Conservation (phyloP, 129 eudicot genomes). For the Flaveria ramosissima region DNA sequence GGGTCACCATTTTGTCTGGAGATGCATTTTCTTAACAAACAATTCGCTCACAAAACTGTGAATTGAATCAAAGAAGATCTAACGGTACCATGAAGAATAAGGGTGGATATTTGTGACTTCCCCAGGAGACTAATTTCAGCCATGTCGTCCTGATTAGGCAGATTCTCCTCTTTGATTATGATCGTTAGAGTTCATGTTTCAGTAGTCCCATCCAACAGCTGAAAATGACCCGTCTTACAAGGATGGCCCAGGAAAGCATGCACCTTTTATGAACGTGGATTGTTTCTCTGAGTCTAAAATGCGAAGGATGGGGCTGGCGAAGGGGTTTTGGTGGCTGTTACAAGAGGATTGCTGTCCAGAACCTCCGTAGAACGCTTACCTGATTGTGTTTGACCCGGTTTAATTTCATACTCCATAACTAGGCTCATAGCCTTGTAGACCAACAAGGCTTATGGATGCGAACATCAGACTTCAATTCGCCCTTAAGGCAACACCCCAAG, state of each 20-base stretch:
- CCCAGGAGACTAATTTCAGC: not conserved
- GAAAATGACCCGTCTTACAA: not conserved
- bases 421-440: not conserved
- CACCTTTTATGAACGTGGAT: not conserved
- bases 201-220: not conserved
- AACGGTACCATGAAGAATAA: not conserved
- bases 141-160: not conserved
- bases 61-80: too few relatives aligned
- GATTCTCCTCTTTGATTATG: not conserved
- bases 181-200: not conserved
- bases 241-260: not conserved
- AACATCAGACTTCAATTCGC: not conserved
- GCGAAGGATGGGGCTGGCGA: not conserved
- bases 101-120: not conserved
- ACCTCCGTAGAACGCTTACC: not conserved
- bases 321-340: not conserved
- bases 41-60: too few relatives aligned
- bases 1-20: not conserved
- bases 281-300: not conserved
- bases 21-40: not conserved
- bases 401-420: not conserved
- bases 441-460: not conserved
- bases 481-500: not conserved
- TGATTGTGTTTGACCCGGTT: not conserved
- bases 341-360: not conserved